Conservation (phyloP, 768 basidiomycete species). For the Glaciozyma antarctica region DNA sequence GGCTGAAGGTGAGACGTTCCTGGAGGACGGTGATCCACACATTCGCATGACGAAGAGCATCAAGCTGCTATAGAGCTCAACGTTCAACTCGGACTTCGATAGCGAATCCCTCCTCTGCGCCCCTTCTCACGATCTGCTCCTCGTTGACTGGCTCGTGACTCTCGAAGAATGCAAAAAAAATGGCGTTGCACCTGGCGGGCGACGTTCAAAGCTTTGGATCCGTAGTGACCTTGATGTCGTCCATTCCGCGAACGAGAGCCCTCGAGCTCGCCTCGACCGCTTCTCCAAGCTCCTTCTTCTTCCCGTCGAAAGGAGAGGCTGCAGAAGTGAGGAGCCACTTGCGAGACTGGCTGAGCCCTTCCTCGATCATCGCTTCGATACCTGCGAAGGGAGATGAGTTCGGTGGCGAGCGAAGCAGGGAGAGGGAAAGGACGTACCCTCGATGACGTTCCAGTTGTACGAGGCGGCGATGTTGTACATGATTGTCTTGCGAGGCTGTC, state of each 20-base stretch:
- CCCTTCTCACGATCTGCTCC: no score
- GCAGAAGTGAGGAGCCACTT: constrained; percentile 23
- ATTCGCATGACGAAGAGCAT: background rate
- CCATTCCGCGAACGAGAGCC: background rate
- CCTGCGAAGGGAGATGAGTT: constrained; percentile 6
- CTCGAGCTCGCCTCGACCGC: background rate
- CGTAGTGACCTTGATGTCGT: background rate
- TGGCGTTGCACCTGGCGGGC: no score
- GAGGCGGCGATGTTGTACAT: constrained; percentile 21
- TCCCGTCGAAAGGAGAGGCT: background rate
- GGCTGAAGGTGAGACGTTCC: background rate
- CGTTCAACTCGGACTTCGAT: no score
- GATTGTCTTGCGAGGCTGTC: constrained; percentile 25
- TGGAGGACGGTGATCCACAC: background rate
- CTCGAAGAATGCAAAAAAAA: no score
- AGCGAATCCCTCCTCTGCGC: no score
- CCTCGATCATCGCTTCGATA: constrained; percentile 34
- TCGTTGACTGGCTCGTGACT: no score
- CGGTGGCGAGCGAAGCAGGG: background rate
- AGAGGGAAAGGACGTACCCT: constrained; percentile 7
- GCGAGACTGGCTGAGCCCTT: constrained; percentile 27
- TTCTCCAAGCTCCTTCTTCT: background rate
- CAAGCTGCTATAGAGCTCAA: background rate
- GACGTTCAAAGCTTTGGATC: background rate
- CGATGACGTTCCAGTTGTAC: constrained; percentile 12